Evolutionary conservation across 768 basidiomycete species (phyloP).

Genomic region (Hydnum rufescens): DNA sequence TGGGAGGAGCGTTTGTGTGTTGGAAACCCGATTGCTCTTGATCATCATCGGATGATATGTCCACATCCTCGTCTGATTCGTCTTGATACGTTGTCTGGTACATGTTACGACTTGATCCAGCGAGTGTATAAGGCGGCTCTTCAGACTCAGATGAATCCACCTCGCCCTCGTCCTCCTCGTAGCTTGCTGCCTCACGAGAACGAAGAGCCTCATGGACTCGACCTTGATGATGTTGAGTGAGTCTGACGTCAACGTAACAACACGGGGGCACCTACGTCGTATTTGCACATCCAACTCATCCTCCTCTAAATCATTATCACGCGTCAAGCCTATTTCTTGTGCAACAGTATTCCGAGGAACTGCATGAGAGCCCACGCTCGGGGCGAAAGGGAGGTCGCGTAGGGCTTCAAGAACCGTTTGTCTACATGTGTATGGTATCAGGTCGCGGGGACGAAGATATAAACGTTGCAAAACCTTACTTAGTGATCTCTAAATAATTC

Average conservation of each 20-base stretch:
- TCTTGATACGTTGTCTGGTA: neutral
- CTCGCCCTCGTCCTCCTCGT: neutral
- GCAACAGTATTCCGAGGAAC: constrained; percentile 52
- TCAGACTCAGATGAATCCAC: neutral
- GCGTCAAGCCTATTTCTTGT: constrained; percentile 12
- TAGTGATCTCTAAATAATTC: constrained; percentile 57
- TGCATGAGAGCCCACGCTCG: constrained; percentile 71
- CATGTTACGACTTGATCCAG: neutral
- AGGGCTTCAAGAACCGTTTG: constrained; percentile 33
- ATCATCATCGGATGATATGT: neutral
- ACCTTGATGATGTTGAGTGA: neutral
- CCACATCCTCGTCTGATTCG: neutral
- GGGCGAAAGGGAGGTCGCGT: constrained; percentile 44
- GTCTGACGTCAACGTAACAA: neutral
- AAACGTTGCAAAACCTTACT: constrained; percentile 26
- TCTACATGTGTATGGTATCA: constrained; percentile 22
- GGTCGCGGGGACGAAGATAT: constrained; percentile 19
- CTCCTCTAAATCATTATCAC: constrained; percentile 19
- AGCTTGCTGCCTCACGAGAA: neutral
- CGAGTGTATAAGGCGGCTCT: neutral
- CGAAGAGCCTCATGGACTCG: neutral
- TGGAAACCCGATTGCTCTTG: neutral
- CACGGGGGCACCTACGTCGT: constrained; percentile 14
- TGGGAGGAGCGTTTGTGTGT: neutral
- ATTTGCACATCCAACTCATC: constrained; percentile 21